A percentile compares a stretch with the other conserved stretches of the same genome.
phyloP scores from a whole-genome alignment of 83 land plant species.

The Thuja plicata region DNA sequence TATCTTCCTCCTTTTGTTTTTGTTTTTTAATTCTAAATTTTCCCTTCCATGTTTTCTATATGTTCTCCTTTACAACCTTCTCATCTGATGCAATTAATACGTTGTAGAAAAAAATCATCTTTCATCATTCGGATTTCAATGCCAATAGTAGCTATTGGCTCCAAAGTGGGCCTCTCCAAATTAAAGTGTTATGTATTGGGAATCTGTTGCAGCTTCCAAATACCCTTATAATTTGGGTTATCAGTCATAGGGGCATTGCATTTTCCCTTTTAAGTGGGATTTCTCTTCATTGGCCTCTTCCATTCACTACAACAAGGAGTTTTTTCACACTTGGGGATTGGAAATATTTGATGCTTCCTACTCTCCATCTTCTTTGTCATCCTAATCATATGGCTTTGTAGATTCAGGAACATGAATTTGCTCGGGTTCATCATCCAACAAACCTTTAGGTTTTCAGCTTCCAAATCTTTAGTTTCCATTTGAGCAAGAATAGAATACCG shows the following conservation, averaged over 20 bases:
- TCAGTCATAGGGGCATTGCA: conserved; percentile 81
- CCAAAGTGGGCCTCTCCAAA: conserved; percentile 67
- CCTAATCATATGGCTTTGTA: conserved; percentile 85
- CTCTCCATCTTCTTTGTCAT: conserved; percentile 89
- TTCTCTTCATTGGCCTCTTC: too few relatives aligned
- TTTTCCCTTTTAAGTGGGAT: conserved; percentile 86
- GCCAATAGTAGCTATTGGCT: conserved; percentile 80
- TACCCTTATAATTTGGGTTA: conserved; percentile 83
- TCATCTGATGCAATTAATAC: conserved; percentile 55
- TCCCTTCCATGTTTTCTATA: conserved; percentile 55
- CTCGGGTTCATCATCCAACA: conserved; percentile 92
- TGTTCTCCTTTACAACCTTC: conserved; percentile 47
- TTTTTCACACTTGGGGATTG: conserved; percentile 70
- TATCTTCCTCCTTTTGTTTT: conserved; percentile 68
- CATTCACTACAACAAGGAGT: conserved; percentile 83
- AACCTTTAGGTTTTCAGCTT: conserved; percentile 87
- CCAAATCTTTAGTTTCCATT: conserved; percentile 84
- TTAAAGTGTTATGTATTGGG: conserved; percentile 77
- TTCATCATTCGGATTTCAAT: conserved; percentile 93
- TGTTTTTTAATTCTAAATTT: conserved; percentile 73
- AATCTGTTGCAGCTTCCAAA: conserved; percentile 78
- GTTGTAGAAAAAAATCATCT: conserved; percentile 81
- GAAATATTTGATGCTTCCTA: conserved; percentile 90
- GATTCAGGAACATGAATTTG: conserved; percentile 86
- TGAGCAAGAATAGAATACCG: conserved; percentile 31